Conservation (phyloP, 495 filamentous ascomycete genomes). For the Aspergillus baeticus region DNA sequence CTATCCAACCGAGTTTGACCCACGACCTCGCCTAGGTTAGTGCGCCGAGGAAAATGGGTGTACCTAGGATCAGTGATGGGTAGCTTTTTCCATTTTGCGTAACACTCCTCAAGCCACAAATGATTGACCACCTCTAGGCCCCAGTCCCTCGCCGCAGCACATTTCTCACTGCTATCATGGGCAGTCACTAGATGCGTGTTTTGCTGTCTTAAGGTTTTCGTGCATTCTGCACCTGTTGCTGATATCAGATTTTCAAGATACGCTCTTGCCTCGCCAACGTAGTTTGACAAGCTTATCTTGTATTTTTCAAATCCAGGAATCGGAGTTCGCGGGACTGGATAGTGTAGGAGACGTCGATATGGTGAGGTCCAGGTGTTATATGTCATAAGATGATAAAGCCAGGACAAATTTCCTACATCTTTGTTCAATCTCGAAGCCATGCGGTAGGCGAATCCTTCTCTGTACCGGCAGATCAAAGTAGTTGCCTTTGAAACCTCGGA, state of each 20-base stretch:
- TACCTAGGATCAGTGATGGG: slow-evolving; percentile 68
- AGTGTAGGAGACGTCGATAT: slow-evolving; percentile 77
- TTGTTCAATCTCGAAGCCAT: slow-evolving; percentile 71
- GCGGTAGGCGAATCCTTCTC: slow-evolving; percentile 76
- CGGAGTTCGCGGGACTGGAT: slow-evolving; percentile 71
- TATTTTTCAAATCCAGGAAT: slow-evolving; percentile 76
- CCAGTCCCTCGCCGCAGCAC: slow-evolving; percentile 88
- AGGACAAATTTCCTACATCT: slow-evolving; percentile 86
- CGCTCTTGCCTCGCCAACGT: slow-evolving; percentile 87
- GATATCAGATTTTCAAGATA: slow-evolving; percentile 91
- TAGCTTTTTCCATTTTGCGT: slow-evolving; percentile 77
- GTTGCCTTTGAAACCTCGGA: slow-evolving; percentile 67
- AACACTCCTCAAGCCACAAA: slow-evolving; percentile 96
- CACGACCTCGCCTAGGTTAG: slow-evolving; percentile 89
- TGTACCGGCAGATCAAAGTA: slow-evolving; percentile 82
- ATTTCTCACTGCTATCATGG: slow-evolving; percentile 84
- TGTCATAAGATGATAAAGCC: slow-evolving; percentile 89
- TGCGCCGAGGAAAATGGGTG: slow-evolving; percentile 77
- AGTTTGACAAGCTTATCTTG: slow-evolving; percentile 88
- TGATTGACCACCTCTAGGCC: slow-evolving; percentile 87
- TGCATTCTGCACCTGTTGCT: slow-evolving; percentile 80
- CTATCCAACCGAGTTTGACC: slow-evolving; percentile 75
- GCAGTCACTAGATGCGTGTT: slow-evolving; percentile 97
- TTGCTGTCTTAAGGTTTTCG: slow-evolving; percentile 87
- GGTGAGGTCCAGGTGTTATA: slow-evolving; percentile 86